phyloP scores from a whole-genome alignment of 345 rosid genomes.

The Camelina hispida region DNA sequence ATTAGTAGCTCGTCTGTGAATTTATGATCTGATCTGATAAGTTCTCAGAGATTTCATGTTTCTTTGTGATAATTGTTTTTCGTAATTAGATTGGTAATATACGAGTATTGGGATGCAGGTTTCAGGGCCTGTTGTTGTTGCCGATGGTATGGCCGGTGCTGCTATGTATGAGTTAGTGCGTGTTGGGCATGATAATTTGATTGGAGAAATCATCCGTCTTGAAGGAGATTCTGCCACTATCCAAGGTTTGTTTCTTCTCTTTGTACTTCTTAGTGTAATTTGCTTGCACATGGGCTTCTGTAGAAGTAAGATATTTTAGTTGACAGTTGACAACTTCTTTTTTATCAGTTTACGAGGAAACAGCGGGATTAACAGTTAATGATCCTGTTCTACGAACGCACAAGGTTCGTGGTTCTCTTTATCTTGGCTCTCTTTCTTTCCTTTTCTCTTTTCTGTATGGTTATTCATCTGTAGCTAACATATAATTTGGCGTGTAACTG shows the following conservation, averaged over 20 bases:
- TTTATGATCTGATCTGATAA: conserved; percentile 31
- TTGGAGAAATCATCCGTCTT: conserved; percentile 96
- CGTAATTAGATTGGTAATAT: conserved; percentile 27
- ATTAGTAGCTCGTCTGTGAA: background rate
- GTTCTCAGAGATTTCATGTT: conserved; percentile 22
- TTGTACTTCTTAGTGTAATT: conserved; percentile 15
- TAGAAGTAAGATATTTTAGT: conserved; percentile 8
- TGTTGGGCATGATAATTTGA: conserved; percentile 93
- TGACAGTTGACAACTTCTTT: background rate
- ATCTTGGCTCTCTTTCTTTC: background rate
- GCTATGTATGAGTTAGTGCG: conserved; percentile 99
- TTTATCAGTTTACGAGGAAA: conserved; percentile 88
- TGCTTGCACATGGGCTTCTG: conserved; percentile 11
- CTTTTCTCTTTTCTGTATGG: background rate
- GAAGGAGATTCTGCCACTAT: conserved; percentile 99
- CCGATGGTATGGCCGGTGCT: conserved; percentile 99
- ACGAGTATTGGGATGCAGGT: conserved; percentile 58
- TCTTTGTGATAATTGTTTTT: background rate
- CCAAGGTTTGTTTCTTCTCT: conserved; percentile 75
- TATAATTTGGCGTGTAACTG: conserved; percentile 44
- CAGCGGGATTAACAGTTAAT: conserved; percentile 92
- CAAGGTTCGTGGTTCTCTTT: conserved; percentile 55
- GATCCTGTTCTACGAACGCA: conserved; percentile 94
- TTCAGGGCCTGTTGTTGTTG: conserved; percentile 97
- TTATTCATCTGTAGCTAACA: conserved; percentile 26